phyloP scores from a whole-genome alignment of 305 asterid species.

The Stenogyne calaminthoides region DNA sequence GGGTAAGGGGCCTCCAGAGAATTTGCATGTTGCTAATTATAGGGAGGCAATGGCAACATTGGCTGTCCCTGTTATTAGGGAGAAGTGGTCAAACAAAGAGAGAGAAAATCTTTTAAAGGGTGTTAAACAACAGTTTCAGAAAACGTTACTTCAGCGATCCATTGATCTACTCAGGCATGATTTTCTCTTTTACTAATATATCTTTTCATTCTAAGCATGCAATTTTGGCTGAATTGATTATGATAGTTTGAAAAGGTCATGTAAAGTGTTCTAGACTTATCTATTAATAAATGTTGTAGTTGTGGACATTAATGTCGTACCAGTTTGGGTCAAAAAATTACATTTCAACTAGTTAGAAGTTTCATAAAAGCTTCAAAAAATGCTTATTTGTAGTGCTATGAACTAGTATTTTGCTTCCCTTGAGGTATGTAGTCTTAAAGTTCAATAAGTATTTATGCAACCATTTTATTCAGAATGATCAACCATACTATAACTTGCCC shows the following conservation, averaged over 20 bases:
- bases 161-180: slow-evolving; percentile 63
- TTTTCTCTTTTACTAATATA: slow-evolving; percentile 20
- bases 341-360: neutral
- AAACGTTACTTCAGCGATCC: slow-evolving; percentile 66
- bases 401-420: too few species aligned
- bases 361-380: neutral
- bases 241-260: neutral
- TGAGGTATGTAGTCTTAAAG: too few species aligned
- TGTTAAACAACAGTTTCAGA: slow-evolving; percentile 87
- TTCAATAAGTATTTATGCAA: too few species aligned
- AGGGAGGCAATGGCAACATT: slow-evolving; percentile 57
- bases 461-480: neutral
- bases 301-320: neutral
- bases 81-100: slow-evolving; percentile 80
- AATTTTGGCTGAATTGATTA: neutral
- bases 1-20: slow-evolving; percentile 82
- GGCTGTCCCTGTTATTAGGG: slow-evolving; percentile 51
- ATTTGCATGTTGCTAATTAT: slow-evolving; percentile 64
- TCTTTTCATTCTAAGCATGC: neutral
- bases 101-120: slow-evolving; percentile 71
- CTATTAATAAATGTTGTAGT: neutral
- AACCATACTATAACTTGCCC: neutral
- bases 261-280: slow-evolving; percentile 6
- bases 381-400: neutral
- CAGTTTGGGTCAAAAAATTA: neutral